Conservation (phyloP, 108 stramenopile genomes). For the Stephanodiscus minutulus region DNA sequence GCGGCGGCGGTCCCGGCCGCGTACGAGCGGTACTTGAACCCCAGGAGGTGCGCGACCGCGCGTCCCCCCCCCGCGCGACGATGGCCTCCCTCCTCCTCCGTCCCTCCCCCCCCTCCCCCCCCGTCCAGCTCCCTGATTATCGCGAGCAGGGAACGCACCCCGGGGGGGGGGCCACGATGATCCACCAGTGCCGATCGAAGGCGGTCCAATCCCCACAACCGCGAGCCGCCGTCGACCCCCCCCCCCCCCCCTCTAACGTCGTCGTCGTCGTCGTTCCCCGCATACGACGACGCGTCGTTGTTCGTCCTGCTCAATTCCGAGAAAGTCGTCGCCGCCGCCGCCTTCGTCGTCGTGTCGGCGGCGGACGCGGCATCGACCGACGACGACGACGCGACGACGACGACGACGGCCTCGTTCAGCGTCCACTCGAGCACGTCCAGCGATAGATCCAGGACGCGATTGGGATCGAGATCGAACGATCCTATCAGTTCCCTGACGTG, state of each 20-base stretch:
- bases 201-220: conserved; percentile 13
- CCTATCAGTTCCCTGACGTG: conserved; percentile 70
- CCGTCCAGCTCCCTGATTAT: conserved; percentile 59
- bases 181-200: conserved; percentile 8
- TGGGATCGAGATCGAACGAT: conserved; percentile 95
- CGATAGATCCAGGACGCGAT: conserved; percentile 85
- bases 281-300: not conserved
- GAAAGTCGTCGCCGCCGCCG: conserved; percentile 10
- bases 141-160: conserved; percentile 43
- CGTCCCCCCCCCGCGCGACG: not conserved
- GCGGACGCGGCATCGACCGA: not conserved
- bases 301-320: conserved; percentile 3
- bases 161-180: too few species aligned
- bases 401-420: conserved; percentile 24
- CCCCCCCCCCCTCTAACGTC: not conserved
- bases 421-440: conserved; percentile 82
- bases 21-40: conserved; percentile 76
- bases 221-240: too few species aligned
- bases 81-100: not conserved
- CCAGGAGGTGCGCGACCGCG: conserved; percentile 76
- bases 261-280: not conserved
- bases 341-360: not conserved
- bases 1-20: conserved; percentile 15
- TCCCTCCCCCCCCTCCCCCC: not conserved
- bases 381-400: not conserved